Base-by-base conservation (phyloP, 2,329 filamentous ascomycete genomes). In the Torrubiellomyces zombiae region DNA sequence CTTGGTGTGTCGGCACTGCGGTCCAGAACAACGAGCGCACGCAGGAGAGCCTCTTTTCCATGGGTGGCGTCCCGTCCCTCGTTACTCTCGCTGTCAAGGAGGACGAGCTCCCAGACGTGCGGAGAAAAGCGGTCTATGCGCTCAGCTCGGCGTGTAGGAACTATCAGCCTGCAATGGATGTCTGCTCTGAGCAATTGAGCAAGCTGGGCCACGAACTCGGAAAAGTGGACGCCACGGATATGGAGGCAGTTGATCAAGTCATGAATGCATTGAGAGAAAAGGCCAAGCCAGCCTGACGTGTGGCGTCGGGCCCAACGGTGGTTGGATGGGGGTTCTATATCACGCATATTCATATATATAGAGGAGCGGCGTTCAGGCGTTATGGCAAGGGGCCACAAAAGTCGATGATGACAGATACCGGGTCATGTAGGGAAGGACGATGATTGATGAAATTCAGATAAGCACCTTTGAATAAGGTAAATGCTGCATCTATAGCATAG, bases 1-100 rank as follows among this genome's bases (percentile, higher is more conserved):
- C 83, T n/a, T 93, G 82, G 80, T 94, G 83, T 55, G 59, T 89
- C 30, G 82, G 81, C 25, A 94, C 85, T 5, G 86, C 89, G 7
- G 89, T 98, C 31, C 85, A 95, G 62, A 98, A 98, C 57, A 95
- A 98, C 51, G 64, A 67, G 38, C 76, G 75, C 46, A 74, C 70
- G 25, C 89, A 98, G 55, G 80, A 89, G 55, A 69, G 68, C 25
- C 49, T 71, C 27, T 36, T 67, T 14, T 61, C 60, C 18, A 51
- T 63, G 33, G 78, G 77, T 16, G 81, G 75, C 3, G 58, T 94
- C 16, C 67, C 75, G 18, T 63, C 53, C 16, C 63, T 98, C 13
- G 71, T 82, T 7, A 58, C 60, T 24, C 45, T 93, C 34, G 65
- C 64, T 11, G 63, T 69, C 5, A 56, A 62, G 17, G 60, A 67